phyloP scores from a whole-genome alignment of 2,329 filamentous ascomycete species.

The Dissoconium aciculare region DNA sequence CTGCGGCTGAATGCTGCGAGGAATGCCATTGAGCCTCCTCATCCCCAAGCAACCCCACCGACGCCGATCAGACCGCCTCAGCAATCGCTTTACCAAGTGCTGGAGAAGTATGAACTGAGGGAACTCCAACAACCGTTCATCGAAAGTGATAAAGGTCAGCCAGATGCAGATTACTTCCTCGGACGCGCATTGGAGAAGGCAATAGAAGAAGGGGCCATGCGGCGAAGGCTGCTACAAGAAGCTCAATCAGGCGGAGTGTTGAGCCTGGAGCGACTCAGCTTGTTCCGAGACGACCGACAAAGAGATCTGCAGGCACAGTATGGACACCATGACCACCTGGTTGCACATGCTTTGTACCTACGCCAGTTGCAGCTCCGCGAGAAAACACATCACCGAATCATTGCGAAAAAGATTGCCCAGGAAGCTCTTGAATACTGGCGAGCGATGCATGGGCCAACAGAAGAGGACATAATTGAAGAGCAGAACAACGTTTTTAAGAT shows the following conservation, averaged over 20 bases:
- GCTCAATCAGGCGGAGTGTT: conserved; percentile 61
- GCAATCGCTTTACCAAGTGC: conserved; percentile 19
- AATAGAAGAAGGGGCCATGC: conserved; percentile 17
- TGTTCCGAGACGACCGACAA: conserved; percentile 30
- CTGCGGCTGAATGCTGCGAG: conserved; percentile 15
- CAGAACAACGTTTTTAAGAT: conserved; percentile 49
- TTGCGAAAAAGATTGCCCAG: conserved; percentile 65
- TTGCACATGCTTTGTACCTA: conserved; percentile 66
- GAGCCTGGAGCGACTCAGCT: conserved; percentile 44
- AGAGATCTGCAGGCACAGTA: conserved; percentile 67
- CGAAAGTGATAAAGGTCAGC: conserved; percentile 20
- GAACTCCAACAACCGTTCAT: conserved; percentile 22
- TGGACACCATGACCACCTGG: conserved; percentile 73
- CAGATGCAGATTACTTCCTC: conserved; percentile 15
- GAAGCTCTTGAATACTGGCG: conserved; percentile 65
- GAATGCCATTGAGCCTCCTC: conserved; percentile 15
- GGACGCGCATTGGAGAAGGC: conserved; percentile 14
- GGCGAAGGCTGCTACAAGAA: conserved; percentile 50
- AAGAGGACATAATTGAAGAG: conserved; percentile 71
- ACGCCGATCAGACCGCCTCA: conserved; percentile 17
- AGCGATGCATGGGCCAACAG: conserved; percentile 55
- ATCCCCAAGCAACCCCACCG: conserved; percentile 20
- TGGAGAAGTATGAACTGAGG: conserved; percentile 21
- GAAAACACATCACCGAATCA: conserved; percentile 58
- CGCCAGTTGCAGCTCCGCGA: conserved; percentile 67